Conservation (phyloP, 805 yeast species). For the Cyberlindnera mississippiensis region DNA sequence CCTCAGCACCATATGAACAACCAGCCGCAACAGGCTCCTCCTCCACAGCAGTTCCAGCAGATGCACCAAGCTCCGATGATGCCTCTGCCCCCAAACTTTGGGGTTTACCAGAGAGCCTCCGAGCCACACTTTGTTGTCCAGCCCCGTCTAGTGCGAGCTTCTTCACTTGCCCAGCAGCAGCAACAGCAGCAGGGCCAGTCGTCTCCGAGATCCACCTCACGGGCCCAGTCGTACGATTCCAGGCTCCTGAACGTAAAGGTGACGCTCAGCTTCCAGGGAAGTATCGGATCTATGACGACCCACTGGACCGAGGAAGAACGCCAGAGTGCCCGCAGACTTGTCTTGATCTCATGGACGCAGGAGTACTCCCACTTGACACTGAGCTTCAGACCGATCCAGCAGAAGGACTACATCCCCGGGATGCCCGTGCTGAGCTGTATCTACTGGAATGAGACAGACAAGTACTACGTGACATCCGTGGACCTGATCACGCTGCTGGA, state of each 20-base stretch:
- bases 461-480: conserved; percentile 58
- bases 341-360: conserved; percentile 40
- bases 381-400: conserved; percentile 34
- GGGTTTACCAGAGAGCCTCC: conserved; percentile 6
- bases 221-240: conserved; percentile 1
- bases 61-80: not conserved
- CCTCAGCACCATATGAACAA: conserved; percentile 1
- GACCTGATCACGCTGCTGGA: conserved; percentile 58
- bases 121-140: conserved; percentile 10
- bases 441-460: conserved; percentile 46
- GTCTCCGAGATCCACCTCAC: not conserved
- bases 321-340: conserved; percentile 42
- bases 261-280: conserved; percentile 16
- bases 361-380: conserved; percentile 33
- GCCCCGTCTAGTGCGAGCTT: conserved; percentile 19
- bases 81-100: not conserved
- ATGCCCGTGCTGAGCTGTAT: conserved; percentile 56
- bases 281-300: conserved; percentile 30
- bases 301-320: conserved; percentile 47
- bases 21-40: not conserved
- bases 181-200: conserved; percentile 1
- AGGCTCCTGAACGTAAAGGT: conserved; percentile 15
- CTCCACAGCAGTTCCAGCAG: not conserved
- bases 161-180: conserved; percentile 1
- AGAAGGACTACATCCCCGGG: conserved; percentile 34